phyloP scores from a whole-genome alignment of 192 early-diverging fungal genomes.

The Entophlyctis luteolus region DNA sequence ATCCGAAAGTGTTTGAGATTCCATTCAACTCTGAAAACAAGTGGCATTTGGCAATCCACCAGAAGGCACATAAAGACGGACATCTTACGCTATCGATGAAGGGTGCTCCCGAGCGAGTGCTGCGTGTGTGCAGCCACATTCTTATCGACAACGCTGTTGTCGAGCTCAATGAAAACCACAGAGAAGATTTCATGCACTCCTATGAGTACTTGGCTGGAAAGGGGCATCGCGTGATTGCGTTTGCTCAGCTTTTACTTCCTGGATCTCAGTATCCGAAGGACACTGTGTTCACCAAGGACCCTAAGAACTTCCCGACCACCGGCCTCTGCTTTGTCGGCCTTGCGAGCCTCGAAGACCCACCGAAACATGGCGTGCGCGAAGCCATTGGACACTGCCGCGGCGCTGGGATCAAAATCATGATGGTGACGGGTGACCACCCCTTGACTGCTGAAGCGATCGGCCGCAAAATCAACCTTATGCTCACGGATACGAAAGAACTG shows the following conservation, averaged over 20 bases:
- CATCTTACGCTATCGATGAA: constrained; percentile 71
- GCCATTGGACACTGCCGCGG: constrained; percentile 85
- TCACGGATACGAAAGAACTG: constrained; percentile 77
- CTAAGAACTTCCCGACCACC: constrained; percentile 60
- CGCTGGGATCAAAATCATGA: constrained; percentile 92
- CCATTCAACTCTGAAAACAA: constrained; percentile 94
- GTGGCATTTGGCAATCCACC: constrained; percentile 85
- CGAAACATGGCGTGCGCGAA: constrained; percentile 94
- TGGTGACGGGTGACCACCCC: constrained; percentile 96
- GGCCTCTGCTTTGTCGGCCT: constrained; percentile 70
- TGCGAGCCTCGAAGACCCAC: constrained; percentile 87
- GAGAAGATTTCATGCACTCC: constrained; percentile 59
- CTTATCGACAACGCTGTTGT: constrained; percentile 34
- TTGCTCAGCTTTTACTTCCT: constrained; percentile 75
- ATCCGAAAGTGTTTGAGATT: constrained; percentile 90
- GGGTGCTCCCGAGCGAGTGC: constrained; percentile 88
- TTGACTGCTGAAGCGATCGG: constrained; percentile 91
- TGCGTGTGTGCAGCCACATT: constrained; percentile 71
- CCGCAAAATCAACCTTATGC: constrained; percentile 88
- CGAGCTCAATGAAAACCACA: constrained; percentile 66
- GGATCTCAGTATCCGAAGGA: constrained; percentile 25
- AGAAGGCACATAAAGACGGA: constrained; percentile 63
- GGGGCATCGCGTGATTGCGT: constrained; percentile 90
- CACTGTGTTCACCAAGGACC: constrained; percentile 12
- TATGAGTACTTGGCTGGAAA: constrained; percentile 83